These are phyloP conservation scores for Polytrichum formosum DNA, from an alignment of 225 moss, liverwort and hornwort genomes.

Conservation along the genomic window DNA sequence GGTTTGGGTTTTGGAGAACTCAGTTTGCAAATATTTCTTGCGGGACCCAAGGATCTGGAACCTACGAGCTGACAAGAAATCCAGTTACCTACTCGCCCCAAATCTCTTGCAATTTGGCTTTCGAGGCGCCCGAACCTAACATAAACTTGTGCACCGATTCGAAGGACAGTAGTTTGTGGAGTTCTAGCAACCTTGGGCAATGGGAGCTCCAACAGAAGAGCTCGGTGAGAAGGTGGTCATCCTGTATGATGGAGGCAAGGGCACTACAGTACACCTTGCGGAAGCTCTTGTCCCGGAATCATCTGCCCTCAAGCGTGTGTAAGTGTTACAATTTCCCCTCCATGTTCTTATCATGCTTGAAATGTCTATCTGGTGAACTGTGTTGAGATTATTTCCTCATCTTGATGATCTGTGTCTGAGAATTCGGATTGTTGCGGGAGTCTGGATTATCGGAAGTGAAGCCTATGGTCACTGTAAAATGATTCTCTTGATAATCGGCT, in stretches of 20 bases:
- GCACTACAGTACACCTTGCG: constrained; percentile 10
- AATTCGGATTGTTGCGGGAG: not conserved
- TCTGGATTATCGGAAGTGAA: no score
- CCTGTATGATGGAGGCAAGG: constrained; percentile 28
- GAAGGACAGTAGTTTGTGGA: no score
- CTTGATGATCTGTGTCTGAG: not conserved
- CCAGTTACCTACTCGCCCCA: no score
- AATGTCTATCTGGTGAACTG: not conserved
- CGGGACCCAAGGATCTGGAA: no score
- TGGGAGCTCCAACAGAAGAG: constrained; percentile 4
- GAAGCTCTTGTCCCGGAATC: constrained; percentile 21
- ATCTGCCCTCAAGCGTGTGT: constrained; percentile 24
- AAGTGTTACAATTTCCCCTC: constrained; percentile 1
- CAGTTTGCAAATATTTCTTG: no score
- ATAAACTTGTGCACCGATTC: no score
- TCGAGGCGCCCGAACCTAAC: no score
- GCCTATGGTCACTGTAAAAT: not conserved
- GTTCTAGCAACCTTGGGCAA: no score
- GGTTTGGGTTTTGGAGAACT: no score
- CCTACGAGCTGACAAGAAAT: no score
- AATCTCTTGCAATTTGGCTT: no score
- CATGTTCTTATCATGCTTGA: not conserved
- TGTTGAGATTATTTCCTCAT: not conserved
- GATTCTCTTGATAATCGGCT: no score
- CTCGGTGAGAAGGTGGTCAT: constrained; percentile 30